Evolutionary conservation across 2,329 filamentous ascomycete species (phyloP), one percentile per base, ranked within the genome.

Genomic region (Cordyceps cateniannulata): DNA sequence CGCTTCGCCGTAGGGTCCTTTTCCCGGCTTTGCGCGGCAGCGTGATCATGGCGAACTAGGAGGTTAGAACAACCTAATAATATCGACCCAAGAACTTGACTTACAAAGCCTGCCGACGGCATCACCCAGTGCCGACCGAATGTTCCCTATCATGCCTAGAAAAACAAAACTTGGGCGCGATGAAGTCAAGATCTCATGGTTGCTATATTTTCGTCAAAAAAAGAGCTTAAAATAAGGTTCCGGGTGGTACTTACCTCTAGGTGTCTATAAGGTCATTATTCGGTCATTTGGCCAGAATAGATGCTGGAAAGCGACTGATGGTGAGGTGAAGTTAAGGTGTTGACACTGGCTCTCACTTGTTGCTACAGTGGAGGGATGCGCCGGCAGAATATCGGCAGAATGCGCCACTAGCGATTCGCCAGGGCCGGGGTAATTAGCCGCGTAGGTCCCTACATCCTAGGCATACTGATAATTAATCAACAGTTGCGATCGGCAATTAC

Each of bases 311-410:
- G 38, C 25, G 47, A 35, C 8, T 59, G 57, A 47, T 45, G 44
- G 9, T n/a, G 32, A 29, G 48, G 58, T 42, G 29, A 49, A 54
- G 49, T 53, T 32, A 53, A 29, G 42, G 9, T 45, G 45, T 42
- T 40, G 50, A 44, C 22, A 40, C 48, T 22, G 22, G 14, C 18
- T 32, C 51, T 14, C n/a, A 32, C 45, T 9, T 35, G 60, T 32
- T 47, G 53, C 47, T 47, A 48, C 48, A 58, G 60, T 48, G 53
- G 53, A 52, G 52, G 29, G 29, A 61, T 51, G 60, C 60, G 60
- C 53, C 60, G 60, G 60, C 25, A 57, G 38, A 58, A 57, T 47
- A 12, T 57, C 60, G 60, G 60, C 51, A 49, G 20, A 22, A 53
- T 24, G 22, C 32, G 48, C 27, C 48, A 22, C 16, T 22, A 16